A percentile compares a stretch with the other conserved stretches of the same genome.
These are phyloP conservation scores for Pseudotsuga menziesii DNA, from an alignment of 75 land plant genomes.

Conservation along the genomic window DNA sequence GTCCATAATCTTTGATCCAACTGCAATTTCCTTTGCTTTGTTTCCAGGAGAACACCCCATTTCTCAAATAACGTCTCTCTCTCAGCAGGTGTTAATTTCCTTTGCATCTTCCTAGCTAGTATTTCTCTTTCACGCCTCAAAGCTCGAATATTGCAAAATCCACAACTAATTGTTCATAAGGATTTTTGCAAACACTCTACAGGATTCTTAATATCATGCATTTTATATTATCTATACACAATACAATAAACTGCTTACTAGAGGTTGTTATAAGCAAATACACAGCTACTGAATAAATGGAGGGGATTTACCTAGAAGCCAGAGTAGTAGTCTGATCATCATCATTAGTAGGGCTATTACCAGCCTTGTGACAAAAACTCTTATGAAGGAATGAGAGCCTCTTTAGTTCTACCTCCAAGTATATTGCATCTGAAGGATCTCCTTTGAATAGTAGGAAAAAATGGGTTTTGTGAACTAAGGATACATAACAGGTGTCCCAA, in stretches of 20 bases:
- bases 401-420: conserved; percentile 77
- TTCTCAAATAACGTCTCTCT: conserved; percentile 41
- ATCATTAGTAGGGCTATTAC: conserved; percentile 5
- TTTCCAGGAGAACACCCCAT: conserved; percentile 56
- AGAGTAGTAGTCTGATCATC: conserved; percentile 20
- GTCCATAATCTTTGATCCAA: conserved; percentile 54
- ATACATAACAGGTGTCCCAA: conserved; percentile 64
- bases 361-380: conserved; percentile 18
- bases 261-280: neutral
- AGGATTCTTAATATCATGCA: neutral
- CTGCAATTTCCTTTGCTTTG: conserved; percentile 59
- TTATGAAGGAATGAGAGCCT: conserved; percentile 57
- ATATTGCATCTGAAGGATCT: conserved; percentile 67
- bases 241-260: neutral
- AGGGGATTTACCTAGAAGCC: conserved; percentile 38
- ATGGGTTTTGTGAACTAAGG: conserved; percentile 66
- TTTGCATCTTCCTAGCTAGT: conserved; percentile 50
- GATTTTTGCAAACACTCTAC: neutral
- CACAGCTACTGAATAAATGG: neutral
- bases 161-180: neutral
- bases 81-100: conserved; percentile 42
- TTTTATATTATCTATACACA: neutral
- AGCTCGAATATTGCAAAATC: conserved; percentile 38
- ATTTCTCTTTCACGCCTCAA: conserved; percentile 62
- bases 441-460: conserved; percentile 77